These are phyloP conservation scores for Aciculoconidium aculeatum DNA, from an alignment of 805 yeast species.

Conservation along the genomic window DNA sequence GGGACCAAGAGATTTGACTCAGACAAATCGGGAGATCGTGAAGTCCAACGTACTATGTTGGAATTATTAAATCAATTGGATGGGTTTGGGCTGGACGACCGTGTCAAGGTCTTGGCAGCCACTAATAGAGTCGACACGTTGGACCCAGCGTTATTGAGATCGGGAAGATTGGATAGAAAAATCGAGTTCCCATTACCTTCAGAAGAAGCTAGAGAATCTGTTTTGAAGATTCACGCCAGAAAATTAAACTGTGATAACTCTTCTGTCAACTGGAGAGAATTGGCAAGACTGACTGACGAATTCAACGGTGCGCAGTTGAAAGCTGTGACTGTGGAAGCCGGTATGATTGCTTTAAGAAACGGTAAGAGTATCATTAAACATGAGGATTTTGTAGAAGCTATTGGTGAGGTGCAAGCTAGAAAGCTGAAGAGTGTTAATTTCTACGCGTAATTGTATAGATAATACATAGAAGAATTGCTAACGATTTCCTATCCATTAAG, in stretches of 20 bases:
- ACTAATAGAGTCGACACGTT: constrained; percentile 98
- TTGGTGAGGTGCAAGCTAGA: constrained; percentile 97
- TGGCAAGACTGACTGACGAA: constrained; percentile 97
- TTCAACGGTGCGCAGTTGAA: constrained; percentile 98
- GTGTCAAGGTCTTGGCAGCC: constrained; percentile 96
- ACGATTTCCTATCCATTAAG: too few species aligned
- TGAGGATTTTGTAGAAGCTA: constrained; percentile 97
- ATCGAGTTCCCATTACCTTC: constrained; percentile 97
- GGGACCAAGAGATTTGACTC: constrained; percentile 43
- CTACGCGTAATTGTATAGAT: constrained; percentile 58
- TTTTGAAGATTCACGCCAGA: constrained; percentile 93
- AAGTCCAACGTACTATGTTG: constrained; percentile 46
- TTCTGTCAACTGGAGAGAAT: constrained; percentile 94
- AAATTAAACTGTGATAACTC: constrained; percentile 86
- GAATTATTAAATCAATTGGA: constrained; percentile 53
- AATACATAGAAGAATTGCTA: too few species aligned
- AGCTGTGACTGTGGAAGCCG: constrained; percentile 99
- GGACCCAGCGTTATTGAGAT: constrained; percentile 96
- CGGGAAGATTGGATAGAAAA: constrained; percentile 97
- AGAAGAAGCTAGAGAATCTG: constrained; percentile 96
- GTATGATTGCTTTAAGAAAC: constrained; percentile 97
- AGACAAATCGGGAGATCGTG: constrained; percentile 41
- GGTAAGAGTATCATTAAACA: constrained; percentile 90
- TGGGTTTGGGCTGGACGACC: constrained; percentile 95
- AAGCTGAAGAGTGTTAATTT: constrained; percentile 92